phyloP scores from a whole-genome alignment of 2,329 filamentous ascomycete genomes.

The Hypoxylon sp. region DNA sequence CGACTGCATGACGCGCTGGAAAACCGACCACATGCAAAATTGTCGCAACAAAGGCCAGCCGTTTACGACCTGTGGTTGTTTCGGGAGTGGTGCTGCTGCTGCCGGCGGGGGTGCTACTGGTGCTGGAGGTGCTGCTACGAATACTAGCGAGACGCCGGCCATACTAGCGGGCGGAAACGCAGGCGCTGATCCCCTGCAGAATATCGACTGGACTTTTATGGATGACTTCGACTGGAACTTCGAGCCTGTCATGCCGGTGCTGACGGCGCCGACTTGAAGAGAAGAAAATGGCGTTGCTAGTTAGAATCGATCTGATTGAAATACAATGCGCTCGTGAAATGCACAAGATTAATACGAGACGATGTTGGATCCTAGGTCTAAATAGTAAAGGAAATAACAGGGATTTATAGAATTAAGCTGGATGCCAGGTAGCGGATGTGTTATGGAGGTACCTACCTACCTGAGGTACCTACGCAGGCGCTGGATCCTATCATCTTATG shows the following conservation, averaged over 20 bases:
- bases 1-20: conserved; percentile 66
- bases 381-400: not conserved
- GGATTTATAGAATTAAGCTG: not conserved
- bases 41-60: conserved; percentile 13
- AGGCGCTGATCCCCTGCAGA: conserved; percentile 32
- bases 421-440: no score
- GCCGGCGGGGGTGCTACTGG: conserved; percentile 18
- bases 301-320: not conserved
- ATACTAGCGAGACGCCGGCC: conserved; percentile 32
- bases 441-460: no score
- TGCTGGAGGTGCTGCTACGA: not conserved
- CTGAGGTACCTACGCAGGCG: not conserved
- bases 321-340: not conserved
- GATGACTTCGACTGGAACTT: conserved; percentile 55
- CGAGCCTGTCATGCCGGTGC: conserved; percentile 43
- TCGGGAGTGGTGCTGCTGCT: conserved; percentile 8
- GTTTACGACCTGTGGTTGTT: not conserved
- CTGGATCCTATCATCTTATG: not conserved
- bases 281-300: not conserved
- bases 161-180: conserved; percentile 34
- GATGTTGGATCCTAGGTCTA: not conserved
- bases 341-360: not conserved
- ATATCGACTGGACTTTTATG: conserved; percentile 56
- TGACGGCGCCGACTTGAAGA: conserved; percentile 32
- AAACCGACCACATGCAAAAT: conserved; percentile 45